Base-by-base conservation (phyloP, 2,329 filamentous ascomycete genomes). In the Exophiala bonariae region DNA sequence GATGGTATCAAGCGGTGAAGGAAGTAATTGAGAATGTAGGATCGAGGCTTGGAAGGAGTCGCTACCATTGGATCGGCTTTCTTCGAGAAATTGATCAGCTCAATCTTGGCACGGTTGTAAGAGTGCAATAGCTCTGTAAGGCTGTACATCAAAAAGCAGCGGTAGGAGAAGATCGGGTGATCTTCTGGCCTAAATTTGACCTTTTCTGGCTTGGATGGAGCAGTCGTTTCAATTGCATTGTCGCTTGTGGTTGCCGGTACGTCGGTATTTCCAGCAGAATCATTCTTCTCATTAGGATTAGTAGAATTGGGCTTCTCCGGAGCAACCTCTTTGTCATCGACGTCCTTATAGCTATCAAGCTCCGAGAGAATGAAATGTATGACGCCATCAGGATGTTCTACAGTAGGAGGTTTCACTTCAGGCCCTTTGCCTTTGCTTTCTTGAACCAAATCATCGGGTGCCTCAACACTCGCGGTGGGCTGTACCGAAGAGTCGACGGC, bases 51-150 rank as follows among this genome's bases (percentile, higher is more conserved):
- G 13, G 95, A 91, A 4, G 93, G 93, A 1, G 93, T 97, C 44
- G 83, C 84, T 9, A 85, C 85, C 58, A 89, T 85, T 35, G 89
- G 79, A 37, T 92, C 89, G 5, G 89, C 86, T 63, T 91, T 96
- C 51, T 92, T 85, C 57, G 95, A 97, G 72, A 96, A 99, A 67
- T 96, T 97, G 74, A 99, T 96, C 65, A 99, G 97, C 65, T 99
- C 95, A 34, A 99, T 82, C 76, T 99, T 99, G 7, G 90, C 89
- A 44, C 90, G 84, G 59, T 90, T 96, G 71, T 97, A 99, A 61
- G 87, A 95, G 47, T 87, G 84, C 11, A 99, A 76, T 11, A 99
- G 80, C 67, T 99, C 93, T 0, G 89, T 85, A 31, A 99, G 74
- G 61, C 91, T 96, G 63, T 93, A 90, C 23, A 99, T 79, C 41